Evolutionary conservation across 352 stramenopile genomes (phyloP).

Genomic region (Hyaloperonospora brassicae): DNA sequence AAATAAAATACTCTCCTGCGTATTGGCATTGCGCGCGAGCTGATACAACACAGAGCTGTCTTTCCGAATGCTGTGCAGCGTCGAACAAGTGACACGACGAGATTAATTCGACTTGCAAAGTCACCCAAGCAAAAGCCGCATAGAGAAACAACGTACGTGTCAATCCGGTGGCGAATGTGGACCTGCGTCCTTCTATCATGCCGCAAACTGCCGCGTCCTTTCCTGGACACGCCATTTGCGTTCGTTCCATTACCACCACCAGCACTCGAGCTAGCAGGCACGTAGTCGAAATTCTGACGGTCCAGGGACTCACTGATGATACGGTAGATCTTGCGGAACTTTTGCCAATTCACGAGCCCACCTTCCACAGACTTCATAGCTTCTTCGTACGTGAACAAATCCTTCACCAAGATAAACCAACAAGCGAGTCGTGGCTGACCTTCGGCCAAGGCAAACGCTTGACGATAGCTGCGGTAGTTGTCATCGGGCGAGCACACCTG

Average conservation of each 20-base stretch:
- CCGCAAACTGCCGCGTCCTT: conserved; percentile 64
- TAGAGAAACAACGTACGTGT: conserved; percentile 52
- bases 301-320: conserved; percentile 73
- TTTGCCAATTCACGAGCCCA: conserved; percentile 80
- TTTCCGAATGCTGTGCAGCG: conserved; percentile 62
- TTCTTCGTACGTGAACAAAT: conserved; percentile 84
- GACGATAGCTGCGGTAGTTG: conserved; percentile 81
- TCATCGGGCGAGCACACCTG: conserved; percentile 77
- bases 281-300: conserved; percentile 71
- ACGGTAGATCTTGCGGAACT: conserved; percentile 78
- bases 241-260: conserved; percentile 9
- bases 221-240: conserved; percentile 40
- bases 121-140: not conserved
- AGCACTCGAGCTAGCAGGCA: conserved; percentile 30
- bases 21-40: conserved; percentile 79
- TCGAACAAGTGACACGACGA: conserved; percentile 1
- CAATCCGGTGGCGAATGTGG: conserved; percentile 66
- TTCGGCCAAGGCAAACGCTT: conserved; percentile 71
- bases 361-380: conserved; percentile 79
- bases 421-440: conserved; percentile 67
- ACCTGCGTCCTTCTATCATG: conserved; percentile 68
- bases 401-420: conserved; percentile 84
- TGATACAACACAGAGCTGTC: conserved; percentile 79
- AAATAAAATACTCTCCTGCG: conserved; percentile 83
- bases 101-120: conserved; percentile 9